These are phyloP conservation scores for Quercus variabilis DNA, from an alignment of 306 rosid species.

Conservation along the genomic window DNA sequence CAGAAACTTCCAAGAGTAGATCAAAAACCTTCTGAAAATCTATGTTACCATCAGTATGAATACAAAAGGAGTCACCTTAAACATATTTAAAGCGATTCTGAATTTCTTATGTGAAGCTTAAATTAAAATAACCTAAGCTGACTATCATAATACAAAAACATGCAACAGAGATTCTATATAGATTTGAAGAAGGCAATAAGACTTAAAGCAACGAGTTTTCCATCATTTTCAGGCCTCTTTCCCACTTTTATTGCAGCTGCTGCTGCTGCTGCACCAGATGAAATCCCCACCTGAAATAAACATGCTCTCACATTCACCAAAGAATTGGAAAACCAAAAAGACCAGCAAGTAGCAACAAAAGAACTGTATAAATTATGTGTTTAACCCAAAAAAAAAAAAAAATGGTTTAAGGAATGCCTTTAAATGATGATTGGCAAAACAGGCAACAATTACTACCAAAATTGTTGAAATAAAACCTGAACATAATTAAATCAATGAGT, in stretches of 20 bases:
- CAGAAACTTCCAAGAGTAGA: too few species aligned
- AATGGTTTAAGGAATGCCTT: background rate
- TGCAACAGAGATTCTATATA: too few species aligned
- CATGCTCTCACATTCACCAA: background rate
- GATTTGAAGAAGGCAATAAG: too few species aligned
- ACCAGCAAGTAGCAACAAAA: background rate
- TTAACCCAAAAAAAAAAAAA: too few species aligned
- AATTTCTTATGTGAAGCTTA: background rate
- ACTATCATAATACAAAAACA: background rate
- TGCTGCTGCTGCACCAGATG: slow-evolving; percentile 83
- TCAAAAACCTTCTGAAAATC: too few species aligned
- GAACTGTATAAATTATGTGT: background rate
- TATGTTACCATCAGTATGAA: background rate
- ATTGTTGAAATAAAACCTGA: too few species aligned
- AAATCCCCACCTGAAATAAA: slow-evolving; percentile 66
- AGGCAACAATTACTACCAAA: too few species aligned
- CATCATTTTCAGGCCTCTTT: slow-evolving; percentile 21
- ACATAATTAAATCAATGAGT: too few species aligned
- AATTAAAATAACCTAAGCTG: background rate
- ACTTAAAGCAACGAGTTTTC: too few species aligned
- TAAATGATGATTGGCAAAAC: background rate
- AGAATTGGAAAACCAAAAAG: background rate
- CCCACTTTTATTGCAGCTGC: slow-evolving; percentile 74
- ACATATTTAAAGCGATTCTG: background rate
- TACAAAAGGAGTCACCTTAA: background rate